Base-by-base conservation (phyloP, 139 green algal species). In the Spirogloea muscicola region DNA sequence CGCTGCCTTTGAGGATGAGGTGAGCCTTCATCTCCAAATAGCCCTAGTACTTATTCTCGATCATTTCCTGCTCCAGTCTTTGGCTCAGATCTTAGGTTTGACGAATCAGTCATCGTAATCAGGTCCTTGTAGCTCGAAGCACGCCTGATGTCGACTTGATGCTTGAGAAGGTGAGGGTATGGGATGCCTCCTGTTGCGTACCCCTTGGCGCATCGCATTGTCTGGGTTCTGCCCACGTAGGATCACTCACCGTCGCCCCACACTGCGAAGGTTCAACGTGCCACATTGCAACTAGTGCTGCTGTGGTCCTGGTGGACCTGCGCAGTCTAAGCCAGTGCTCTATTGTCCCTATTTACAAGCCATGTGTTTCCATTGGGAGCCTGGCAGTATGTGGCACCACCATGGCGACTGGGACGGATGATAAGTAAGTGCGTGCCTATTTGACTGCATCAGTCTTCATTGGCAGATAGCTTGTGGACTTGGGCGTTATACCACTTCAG, bases 381-480 rank as follows among this genome's bases (percentile, higher is more conserved):
- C 31, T 64, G 16, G 9, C 55, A 13, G 9, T 16, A 16, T 64
- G 13, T 10, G 55, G 55, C 13, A 13, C 55, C 29, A 13, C 55
- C 29, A 38, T 64, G 29, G 13, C 13, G 9, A 64, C 55, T 41
- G 55, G 55, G 10, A 21, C 29, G 10, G 31, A 38, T 64, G 55
- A 64, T 16, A 64, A 38, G 55, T 64, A 16, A 38, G 55, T 64
- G 27, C n/a, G n/a, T n/a, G n/a, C n/a, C n/a, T n/a, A n/a, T n/a
- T n/a, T n/a, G n/a, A n/a, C n/a, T n/a, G n/a, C n/a, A n/a, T n/a
- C n/a, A n/a, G n/a, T n/a, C n/a, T n/a, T n/a, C n/a, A n/a, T n/a
- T n/a, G n/a, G n/a, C n/a, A n/a, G n/a, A n/a, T n/a, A n/a, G n/a
- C n/a, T n/a, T n/a, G n/a, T n/a, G n/a, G n/a, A n/a, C n/a, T n/a